Conservation (phyloP, 345 rosid species). For the Linum tenue region DNA sequence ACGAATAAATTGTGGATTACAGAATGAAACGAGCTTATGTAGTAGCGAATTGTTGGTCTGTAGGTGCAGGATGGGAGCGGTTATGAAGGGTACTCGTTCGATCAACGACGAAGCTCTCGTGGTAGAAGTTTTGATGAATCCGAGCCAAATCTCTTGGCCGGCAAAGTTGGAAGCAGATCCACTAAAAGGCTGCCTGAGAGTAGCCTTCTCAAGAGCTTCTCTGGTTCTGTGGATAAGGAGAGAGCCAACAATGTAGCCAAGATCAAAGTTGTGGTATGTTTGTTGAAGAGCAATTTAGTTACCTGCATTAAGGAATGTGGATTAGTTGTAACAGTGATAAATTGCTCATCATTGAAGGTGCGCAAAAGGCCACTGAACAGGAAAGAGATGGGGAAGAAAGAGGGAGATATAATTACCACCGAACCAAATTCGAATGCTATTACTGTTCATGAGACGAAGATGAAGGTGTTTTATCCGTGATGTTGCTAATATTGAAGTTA, state of each 20-base stretch:
- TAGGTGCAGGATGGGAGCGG: conserved; percentile 14
- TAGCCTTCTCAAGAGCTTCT: conserved; percentile 33
- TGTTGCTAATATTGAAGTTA: neutral
- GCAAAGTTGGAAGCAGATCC: conserved; percentile 15
- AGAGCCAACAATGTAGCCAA: conserved; percentile 27
- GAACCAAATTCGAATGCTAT: conserved; percentile 33
- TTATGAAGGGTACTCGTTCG: conserved; percentile 15
- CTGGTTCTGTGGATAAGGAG: conserved; percentile 32
- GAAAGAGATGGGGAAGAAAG: conserved; percentile 45
- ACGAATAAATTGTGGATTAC: no score
- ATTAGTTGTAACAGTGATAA: neutral
- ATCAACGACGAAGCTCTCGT: conserved; percentile 18
- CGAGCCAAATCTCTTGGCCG: conserved; percentile 21
- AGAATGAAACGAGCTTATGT: no score
- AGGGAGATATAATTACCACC: conserved; percentile 43
- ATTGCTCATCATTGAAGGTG: conserved; percentile 26
- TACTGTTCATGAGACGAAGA: conserved; percentile 46
- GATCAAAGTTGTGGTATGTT: conserved; percentile 31
- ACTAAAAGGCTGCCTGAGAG: conserved; percentile 25
- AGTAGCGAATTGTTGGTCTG: no score
- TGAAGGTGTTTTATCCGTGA: conserved; percentile 29
- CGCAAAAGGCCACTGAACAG: conserved; percentile 52
- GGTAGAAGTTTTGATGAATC: conserved; percentile 29
- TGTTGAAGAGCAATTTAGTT: neutral
- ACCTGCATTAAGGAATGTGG: no score